phyloP scores from a whole-genome alignment of 106 monocot species.

The Acorus calamus region DNA sequence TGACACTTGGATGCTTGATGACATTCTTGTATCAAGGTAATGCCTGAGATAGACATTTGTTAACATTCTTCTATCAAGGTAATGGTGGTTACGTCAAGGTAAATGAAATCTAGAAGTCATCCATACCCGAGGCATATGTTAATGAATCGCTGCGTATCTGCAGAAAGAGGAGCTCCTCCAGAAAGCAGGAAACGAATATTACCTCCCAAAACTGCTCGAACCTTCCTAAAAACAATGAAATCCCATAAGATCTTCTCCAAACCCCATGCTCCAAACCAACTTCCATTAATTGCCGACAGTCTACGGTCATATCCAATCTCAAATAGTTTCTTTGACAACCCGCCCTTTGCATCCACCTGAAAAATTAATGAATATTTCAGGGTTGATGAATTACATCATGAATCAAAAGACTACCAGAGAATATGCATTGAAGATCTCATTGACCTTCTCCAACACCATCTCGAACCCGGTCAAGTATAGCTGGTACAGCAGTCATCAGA shows the following conservation, averaged over 20 bases:
- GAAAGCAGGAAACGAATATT: conserved; percentile 77
- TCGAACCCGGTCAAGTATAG: conserved; percentile 90
- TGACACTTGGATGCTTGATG: too few species aligned
- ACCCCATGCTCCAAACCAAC: conserved; percentile 99
- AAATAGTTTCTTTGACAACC: conserved; percentile 77
- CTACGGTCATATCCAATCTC: conserved; percentile 78
- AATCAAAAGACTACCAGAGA: too few species aligned
- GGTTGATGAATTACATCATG: too few species aligned
- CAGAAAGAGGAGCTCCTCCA: conserved; percentile 95
- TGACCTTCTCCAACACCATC: conserved; percentile 96
- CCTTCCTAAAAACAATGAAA: conserved; percentile 84
- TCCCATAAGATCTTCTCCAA: conserved; percentile 85
- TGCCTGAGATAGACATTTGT: too few species aligned
- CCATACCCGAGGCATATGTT: conserved; percentile 95
- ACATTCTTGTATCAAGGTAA: too few species aligned
- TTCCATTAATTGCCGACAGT: conserved; percentile 86
- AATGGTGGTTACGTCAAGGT: neutral
- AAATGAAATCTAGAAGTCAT: neutral
- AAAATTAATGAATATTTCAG: conserved; percentile 8
- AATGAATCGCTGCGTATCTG: conserved; percentile 96
- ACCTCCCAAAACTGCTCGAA: conserved; percentile 87
- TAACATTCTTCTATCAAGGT: too few species aligned
- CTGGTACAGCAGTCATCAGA: conserved; percentile 91
- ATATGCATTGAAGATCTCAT: too few species aligned
- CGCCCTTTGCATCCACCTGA: conserved; percentile 93